Evolutionary conservation across 495 filamentous ascomycete species (phyloP).

Genomic region (Aspergillus ostianus): DNA sequence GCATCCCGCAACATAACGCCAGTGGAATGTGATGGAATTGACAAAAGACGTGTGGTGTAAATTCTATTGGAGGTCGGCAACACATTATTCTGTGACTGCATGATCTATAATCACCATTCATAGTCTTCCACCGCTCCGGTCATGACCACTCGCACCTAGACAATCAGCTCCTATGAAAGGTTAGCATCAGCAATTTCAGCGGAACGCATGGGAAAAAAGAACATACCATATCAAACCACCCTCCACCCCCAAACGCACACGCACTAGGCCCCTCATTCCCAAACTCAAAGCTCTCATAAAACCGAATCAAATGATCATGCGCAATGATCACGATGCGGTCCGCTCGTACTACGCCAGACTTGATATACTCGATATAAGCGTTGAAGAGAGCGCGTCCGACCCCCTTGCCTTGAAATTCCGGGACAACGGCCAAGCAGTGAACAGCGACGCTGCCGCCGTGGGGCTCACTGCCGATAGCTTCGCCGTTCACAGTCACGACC

Average conservation of each 20-base stretch:
- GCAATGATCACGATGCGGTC: neutral
- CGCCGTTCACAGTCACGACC: slow-evolving; percentile 2
- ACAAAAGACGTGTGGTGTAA: no score
- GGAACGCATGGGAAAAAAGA: no score
- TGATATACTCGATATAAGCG: slow-evolving; percentile 22
- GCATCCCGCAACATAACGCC: no score
- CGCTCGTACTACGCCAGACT: neutral
- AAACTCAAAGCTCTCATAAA: neutral
- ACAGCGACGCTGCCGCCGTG: slow-evolving; percentile 19
- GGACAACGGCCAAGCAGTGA: slow-evolving; percentile 24
- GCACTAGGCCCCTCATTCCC: neutral
- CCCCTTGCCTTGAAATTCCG: slow-evolving; percentile 24
- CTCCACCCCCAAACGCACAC: neutral
- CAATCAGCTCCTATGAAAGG: no score
- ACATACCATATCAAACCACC: neutral
- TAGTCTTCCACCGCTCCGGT: no score
- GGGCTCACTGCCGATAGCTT: slow-evolving; percentile 23
- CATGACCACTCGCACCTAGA: no score
- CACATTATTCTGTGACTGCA: no score
- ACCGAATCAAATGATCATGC: neutral
- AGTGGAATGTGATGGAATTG: no score
- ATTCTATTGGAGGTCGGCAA: no score
- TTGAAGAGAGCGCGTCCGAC: slow-evolving; percentile 20
- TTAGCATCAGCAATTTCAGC: no score
- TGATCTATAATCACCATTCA: no score